Base-by-base conservation (phyloP, 768 basidiomycete species). In the Rossbeevera mucosa region DNA sequence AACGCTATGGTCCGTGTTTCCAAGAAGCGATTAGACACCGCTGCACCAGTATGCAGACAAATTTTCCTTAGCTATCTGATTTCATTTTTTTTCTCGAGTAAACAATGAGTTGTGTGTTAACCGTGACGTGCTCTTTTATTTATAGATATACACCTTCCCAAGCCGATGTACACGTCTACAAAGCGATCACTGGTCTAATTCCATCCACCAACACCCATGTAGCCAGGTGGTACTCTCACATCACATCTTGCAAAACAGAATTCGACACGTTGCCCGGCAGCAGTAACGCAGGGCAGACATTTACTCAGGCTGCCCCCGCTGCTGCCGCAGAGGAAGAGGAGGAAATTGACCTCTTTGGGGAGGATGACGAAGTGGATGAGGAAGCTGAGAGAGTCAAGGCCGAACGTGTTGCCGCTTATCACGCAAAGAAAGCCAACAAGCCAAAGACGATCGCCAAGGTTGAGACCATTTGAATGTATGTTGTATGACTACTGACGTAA, bases 1-100 rank as follows among this genome's bases (percentile, higher is more conserved):
- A 61, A 74, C 68, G 87, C 87, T 88, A 88, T 91, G 91, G 90
- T 92, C 89, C 90, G 90, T 91, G 89, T 91, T 91, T 88, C 90
- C 81, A 84, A 91, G 87, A 83, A 81, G 86, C 83, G 88, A 83
- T 76, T 86, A 93, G 90, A 91, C 86, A 88, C 80, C 88, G 85
- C 86, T 82, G 80, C 72, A 73, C 72, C 76, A 80, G 69, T 69
- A 74, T 90, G 88, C 85, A 75, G 88, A 91, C 63, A 87, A 65
- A 62, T 61, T 71, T 70, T 73, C 77, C 86, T 78, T 84, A 80
- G 86, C 85, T 69, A 63, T 81, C 88, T 91, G 89, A 91, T 65
- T 47, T 54, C 38, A 52, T 64, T 56, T n/a, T 51, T 45, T n/a
- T 30, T 45, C 8, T 44, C 13, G 28, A 42, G 48, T 29, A 52